Evolutionary conservation across 139 green algal species (phyloP), one percentile per base, ranked within the genome.

Genomic region (Chlamydomonas schloesseri): DNA sequence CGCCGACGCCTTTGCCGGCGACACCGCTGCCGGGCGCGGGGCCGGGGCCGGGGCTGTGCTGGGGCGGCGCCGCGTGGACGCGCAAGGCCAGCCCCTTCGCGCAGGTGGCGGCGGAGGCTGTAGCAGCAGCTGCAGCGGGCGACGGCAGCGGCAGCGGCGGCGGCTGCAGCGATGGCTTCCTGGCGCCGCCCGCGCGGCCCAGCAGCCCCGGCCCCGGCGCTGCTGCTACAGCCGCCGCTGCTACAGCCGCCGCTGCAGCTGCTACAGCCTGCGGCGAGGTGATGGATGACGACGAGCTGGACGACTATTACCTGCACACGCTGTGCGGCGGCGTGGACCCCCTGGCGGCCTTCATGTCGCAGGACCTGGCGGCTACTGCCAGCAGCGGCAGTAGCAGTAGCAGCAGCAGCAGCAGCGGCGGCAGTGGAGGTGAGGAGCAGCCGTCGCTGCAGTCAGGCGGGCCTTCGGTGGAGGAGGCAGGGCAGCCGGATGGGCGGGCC

Each of bases 281-380:
- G 18, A 83, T 83, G 77, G 37, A 73, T 42, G 77, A 83, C 28
- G 77, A 83, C 14, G 77, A 83, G 62, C 29, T 83, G 77, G 77
- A 83, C 42, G 77, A 83, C 14, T 83, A 83, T 36, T 83, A 83
- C 60, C 28, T 83, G 0, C 55, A 62, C 47, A 76, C 47, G 31
- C 47, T 85, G 37, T 85, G 79, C 50, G 79, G 79, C 14, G 79
- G 79, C n/a, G 34, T 31, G 34, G 79, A 85, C 79, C 79, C 67
- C 2, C n/a, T 85, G n/a, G 67, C 46, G 24, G 79, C n/a, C 23
- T 76, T 85, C 64, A 50, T 73, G 68, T 9, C 26, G 33, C 13
- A 46, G 68, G 33, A 73, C 42, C 42, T 50, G 42, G 42, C n/a
- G n/a, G n/a, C n/a, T n/a, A n/a, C n/a, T n/a, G n/a, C 42, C 42